Base-by-base conservation (phyloP, 306 rosid genomes). In the Acacia melanoxylon region DNA sequence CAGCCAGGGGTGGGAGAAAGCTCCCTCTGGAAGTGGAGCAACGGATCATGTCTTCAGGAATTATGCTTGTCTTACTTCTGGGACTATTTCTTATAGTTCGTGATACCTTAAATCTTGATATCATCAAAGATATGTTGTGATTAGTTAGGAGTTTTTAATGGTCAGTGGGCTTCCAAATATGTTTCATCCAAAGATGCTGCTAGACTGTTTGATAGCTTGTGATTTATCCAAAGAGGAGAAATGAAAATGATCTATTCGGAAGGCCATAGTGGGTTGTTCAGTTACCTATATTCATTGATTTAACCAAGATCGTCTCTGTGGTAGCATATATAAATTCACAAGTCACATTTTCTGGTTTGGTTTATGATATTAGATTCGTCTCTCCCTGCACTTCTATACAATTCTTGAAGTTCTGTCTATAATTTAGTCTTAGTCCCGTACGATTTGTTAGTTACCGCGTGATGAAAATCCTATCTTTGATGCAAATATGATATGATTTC, bases 21-120 rank as follows among this genome's bases (percentile, higher is more conserved):
- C 90, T 93, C 31, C 98, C 99, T 44, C 19, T 91, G 51, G 99
- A 93, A 84, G 85, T 96, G 54, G 99, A 96, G 91, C 99, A 96
- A 89, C 77, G 86, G 71, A 96, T 96, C 80, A 96, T 88, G 94
- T 92, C 98, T 0, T 96, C 99, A 0, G 99, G 99, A 84, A 84
- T 96, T 41, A 93, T 86, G 88, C 74, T 92, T 31, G 99, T 96
- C 72, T 31, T 96, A 67, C 82, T 96, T 83, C 87, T 96, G 11
- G 99, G 99, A 78, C 70, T 96, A 19, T 93, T 89, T 90, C 97
- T 96, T 73, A 85, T 93, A 22, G 78, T 96, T 67, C 90, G 94
- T 29, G 99, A 96, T 83, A 96, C 99, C 33, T 90, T 96, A 68
- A 96, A 93, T 83, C 98, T 96, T 63, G 98, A 96, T 54, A 80